Evolutionary conservation across 805 yeast genomes (phyloP), one percentile per base, ranked within the genome.

Genomic region (Martiniozyma abietophila): DNA sequence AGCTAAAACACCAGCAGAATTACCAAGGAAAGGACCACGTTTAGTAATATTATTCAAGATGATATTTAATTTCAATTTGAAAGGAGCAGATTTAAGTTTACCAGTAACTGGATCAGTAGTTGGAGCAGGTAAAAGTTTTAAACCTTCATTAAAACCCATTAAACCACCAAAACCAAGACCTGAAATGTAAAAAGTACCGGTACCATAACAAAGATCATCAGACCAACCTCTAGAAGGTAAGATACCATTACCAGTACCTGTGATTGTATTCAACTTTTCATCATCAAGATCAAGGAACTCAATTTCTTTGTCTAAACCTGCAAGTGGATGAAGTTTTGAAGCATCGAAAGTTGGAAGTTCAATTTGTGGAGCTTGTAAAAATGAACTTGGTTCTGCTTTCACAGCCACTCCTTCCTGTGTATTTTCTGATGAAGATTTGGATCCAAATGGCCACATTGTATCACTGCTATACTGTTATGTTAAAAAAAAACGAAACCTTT

Each of bases 171-270:
- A 41, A 23, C 94, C 94, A 45, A 92, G 69, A 27, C 95, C 94
- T 21, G 81, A 48, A 46, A 92, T 68, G 56, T 92, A 92, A 34
- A 86, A 85, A 6, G 95, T 77, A 60, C 98, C 98, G 8, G 97
- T 81, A 48, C 98, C 98, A 60, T 92, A 92, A 71, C 96, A 86
- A 45, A 92, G 69, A 63, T 92, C 97, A 58, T 92, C 98, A 11
- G 86, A 73, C 94, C 96, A 92, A 48, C 94, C 95, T 64, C 96
- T 78, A n/a, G 94, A 81, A 18, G 98, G 96, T 43, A 92, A 71
- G 39, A 89, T 56, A 39, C 96, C 94, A 53, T 83, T 85, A 12
- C 55, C 50, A 2, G 94, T 74, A 25, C 95, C 96, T 51, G 85
- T 94, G 49, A 83, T 59, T n/a, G 71, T 60, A 30, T 76, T 71